Base-by-base conservation (phyloP, 208 protist species). In the Acanthamoeba triangularis region DNA sequence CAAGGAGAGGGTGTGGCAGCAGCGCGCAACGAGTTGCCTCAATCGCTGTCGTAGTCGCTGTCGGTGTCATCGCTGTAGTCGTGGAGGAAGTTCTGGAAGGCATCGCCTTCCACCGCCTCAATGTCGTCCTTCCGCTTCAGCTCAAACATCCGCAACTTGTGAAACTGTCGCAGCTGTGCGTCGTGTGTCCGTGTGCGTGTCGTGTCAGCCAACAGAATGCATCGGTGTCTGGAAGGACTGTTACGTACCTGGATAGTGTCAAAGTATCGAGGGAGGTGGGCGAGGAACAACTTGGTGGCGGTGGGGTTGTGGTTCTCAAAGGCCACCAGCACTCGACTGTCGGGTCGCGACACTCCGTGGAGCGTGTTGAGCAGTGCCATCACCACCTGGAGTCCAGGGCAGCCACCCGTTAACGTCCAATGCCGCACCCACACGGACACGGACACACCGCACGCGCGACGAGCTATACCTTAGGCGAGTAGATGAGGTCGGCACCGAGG, bases 51-150 rank as follows among this genome's bases (percentile, higher is more conserved):
- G 44, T 92, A 72, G 54, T 65, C 54, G 33, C 85, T 92, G 25
- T 92, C 85, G 20, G 59, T 92, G n/a, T 92, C 85, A 56, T 92
- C 85, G 37, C 85, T 92, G 54, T 92, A 92, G 5, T 92, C 59
- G 28, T 92, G 28, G 56, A 65, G 7, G 56, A 65, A 54, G 30
- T 6, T 33, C 85, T 76, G 85, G 11, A n/a, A 92, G 23, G 28
- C 33, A 72, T 65, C 85, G 23, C 37, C 85, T 8, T 92, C 85
- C 28, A 28, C n/a, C 14, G 33, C 1, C 30, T 33, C 25, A 20
- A 92, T 33, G 10, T 72, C 54, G 25, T 44, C 63, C 25, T n/a
- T 65, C 14, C 63, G 54, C 85, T 92, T 65, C 59, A 92, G 85
- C 20, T 74, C 63, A 33, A 67, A 92, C 37, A 92, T 35, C 28